A percentile compares a stretch with the other conserved stretches of the same genome.
Conservation (phyloP, 1,284 basidiomycete species). For the Leccinum laetum region DNA sequence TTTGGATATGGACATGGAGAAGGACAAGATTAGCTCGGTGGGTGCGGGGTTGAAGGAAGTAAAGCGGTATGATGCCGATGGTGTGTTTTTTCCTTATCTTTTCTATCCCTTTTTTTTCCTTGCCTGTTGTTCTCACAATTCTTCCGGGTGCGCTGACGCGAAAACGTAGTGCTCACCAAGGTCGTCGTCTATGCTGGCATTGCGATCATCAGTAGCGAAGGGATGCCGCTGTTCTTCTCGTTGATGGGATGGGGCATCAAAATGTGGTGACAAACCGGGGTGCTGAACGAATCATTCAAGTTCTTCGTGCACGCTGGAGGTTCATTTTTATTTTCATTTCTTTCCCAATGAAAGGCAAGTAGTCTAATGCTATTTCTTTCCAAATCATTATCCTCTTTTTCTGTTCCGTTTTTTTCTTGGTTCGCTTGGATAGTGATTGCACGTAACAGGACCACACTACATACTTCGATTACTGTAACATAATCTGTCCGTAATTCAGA, state of each 20-base stretch:
- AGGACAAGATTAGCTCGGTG: constrained; percentile 27
- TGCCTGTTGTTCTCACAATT: neutral
- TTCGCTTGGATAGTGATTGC: neutral
- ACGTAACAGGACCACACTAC: neutral
- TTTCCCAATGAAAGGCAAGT: neutral
- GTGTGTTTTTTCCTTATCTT: constrained; percentile 40
- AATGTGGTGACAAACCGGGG: constrained; percentile 18
- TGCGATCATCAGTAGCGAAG: constrained; percentile 62
- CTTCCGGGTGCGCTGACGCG: neutral
- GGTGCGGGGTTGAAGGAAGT: constrained; percentile 32
- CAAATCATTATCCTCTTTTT: neutral
- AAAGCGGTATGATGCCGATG: constrained; percentile 82
- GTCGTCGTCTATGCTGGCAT: constrained; percentile 91
- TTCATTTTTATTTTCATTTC: neutral
- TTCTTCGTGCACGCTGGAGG: neutral
- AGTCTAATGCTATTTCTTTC: neutral
- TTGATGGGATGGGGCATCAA: constrained; percentile 65
- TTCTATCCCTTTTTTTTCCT: neutral
- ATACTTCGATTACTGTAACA: neutral
- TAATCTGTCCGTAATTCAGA: neutral
- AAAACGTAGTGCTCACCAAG: constrained; percentile 77
- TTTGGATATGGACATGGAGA: constrained; percentile 7
- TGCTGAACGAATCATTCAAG: neutral
- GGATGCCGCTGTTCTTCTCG: constrained; percentile 70
- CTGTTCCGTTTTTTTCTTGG: neutral